These are phyloP conservation scores for Paxillus ammoniavirescens DNA, from an alignment of 768 basidiomycete species.

Conservation along the genomic window DNA sequence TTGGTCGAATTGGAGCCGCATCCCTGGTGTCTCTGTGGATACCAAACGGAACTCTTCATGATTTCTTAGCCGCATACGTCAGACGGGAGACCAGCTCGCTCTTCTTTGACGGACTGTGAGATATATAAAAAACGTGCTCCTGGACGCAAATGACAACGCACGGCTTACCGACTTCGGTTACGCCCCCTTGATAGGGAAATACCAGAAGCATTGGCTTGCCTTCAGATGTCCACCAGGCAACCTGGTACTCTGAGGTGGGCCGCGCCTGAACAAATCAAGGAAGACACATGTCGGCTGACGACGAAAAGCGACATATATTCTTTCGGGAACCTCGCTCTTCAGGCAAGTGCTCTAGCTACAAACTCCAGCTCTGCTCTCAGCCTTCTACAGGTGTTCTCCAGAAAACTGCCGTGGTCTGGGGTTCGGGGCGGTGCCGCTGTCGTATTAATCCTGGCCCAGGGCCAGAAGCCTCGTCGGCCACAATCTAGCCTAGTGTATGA, in stretches of 20 bases:
- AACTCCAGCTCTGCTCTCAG: neutral
- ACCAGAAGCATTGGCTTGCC: conserved; percentile 1
- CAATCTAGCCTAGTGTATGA: conserved; percentile 1
- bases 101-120: neutral
- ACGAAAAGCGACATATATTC: conserved; percentile 18
- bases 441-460: conserved; percentile 6
- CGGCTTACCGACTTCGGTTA: conserved; percentile 44
- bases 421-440: neutral
- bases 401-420: conserved; percentile 13
- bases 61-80: conserved; percentile 19
- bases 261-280: conserved; percentile 34
- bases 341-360: conserved; percentile 11
- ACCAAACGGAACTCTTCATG: conserved; percentile 22
- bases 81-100: too few species aligned
- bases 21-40: conserved; percentile 34
- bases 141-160: conserved; percentile 26
- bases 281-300: neutral
- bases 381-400: conserved; percentile 21
- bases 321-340: conserved; percentile 30
- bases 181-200: conserved; percentile 9
- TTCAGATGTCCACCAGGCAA: conserved; percentile 26
- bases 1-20: conserved; percentile 19
- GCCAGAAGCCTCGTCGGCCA: conserved; percentile 2
- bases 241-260: conserved; percentile 41
- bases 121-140: conserved; percentile 19